phyloP scores from a whole-genome alignment of 1,284 basidiomycete genomes.

The Moesziomyces globuligerus region DNA sequence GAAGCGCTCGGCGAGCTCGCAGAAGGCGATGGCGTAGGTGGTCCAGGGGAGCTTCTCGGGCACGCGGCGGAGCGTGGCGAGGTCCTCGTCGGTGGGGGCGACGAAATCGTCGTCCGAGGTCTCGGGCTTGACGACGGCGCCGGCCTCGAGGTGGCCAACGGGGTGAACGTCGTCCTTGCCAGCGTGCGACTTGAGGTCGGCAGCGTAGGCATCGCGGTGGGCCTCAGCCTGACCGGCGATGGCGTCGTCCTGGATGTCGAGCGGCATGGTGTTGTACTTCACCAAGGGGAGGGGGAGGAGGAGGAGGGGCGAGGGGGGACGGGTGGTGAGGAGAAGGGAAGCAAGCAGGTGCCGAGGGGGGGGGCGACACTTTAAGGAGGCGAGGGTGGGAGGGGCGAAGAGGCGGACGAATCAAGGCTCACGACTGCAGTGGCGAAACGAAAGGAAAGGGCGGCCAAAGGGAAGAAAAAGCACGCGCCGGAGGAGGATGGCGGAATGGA shows the following conservation, averaged over 20 bases:
- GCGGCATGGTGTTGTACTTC: conserved; percentile 17
- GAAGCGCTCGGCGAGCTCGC: conserved; percentile 67
- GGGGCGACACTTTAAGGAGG: background rate
- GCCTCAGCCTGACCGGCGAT: conserved; percentile 46
- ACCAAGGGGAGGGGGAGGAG: background rate
- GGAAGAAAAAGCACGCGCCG: background rate
- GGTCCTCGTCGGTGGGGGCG: conserved; percentile 59
- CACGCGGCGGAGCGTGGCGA: conserved; percentile 56
- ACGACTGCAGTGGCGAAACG: conserved; percentile 2
- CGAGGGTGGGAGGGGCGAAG: background rate
- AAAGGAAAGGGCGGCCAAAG: conserved; percentile 2
- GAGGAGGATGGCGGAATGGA: background rate
- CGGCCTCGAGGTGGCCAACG: conserved; percentile 42
- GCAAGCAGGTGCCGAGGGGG: background rate
- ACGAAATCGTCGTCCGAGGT: conserved; percentile 37
- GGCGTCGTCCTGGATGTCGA: conserved; percentile 46
- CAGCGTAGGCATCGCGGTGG: conserved; percentile 29
- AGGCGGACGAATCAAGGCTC: background rate
- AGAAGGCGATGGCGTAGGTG: conserved; percentile 62
- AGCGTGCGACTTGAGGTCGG: conserved; percentile 39
- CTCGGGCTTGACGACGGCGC: conserved; percentile 30
- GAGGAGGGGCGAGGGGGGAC: conserved; percentile 4
- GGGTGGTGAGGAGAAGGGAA: background rate
- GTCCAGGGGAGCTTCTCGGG: conserved; percentile 63
- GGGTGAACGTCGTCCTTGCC: conserved; percentile 37